A percentile compares a stretch with the other conserved stretches of the same genome.
phyloP scores from a whole-genome alignment of 495 filamentous ascomycete genomes.

The Cercophora newfieldiana region DNA sequence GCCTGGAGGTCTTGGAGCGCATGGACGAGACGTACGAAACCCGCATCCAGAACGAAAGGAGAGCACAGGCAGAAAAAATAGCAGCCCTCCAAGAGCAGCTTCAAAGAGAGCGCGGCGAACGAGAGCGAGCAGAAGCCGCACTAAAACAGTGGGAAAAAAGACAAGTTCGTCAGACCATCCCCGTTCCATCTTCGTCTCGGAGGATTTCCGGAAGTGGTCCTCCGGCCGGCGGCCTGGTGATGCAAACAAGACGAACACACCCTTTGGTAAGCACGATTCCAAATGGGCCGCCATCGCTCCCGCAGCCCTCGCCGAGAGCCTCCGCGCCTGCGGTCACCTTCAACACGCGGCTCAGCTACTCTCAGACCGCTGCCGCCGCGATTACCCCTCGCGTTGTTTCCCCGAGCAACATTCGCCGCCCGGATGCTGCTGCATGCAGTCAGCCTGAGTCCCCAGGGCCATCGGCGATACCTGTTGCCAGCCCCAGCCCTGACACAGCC shows the following conservation, averaged over 20 bases:
- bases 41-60: slow-evolving; percentile 32
- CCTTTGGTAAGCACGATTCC: slow-evolving; percentile 3
- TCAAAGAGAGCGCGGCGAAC: slow-evolving; percentile 28
- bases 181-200: slow-evolving; percentile 15
- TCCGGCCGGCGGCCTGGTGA: slow-evolving; percentile 18
- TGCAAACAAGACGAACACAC: slow-evolving; percentile 21
- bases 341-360: slow-evolving; percentile 24
- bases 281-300: neutral
- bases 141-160: slow-evolving; percentile 18
- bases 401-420: slow-evolving; percentile 4
- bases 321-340: slow-evolving; percentile 13
- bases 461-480: slow-evolving; percentile 5
- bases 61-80: slow-evolving; percentile 22
- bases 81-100: slow-evolving; percentile 29
- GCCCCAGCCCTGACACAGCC: slow-evolving; percentile 20
- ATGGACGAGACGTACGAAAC: slow-evolving; percentile 37
- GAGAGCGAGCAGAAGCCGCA: slow-evolving; percentile 19
- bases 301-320: neutral
- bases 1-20: slow-evolving; percentile 34
- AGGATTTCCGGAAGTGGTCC: slow-evolving; percentile 1
- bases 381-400: neutral
- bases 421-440: slow-evolving; percentile 18
- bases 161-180: slow-evolving; percentile 1
- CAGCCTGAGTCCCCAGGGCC: slow-evolving; percentile 11
- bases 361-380: slow-evolving; percentile 19